Conservation (phyloP, 2,329 filamentous ascomycete species). For the Hypoxylon sp. region DNA sequence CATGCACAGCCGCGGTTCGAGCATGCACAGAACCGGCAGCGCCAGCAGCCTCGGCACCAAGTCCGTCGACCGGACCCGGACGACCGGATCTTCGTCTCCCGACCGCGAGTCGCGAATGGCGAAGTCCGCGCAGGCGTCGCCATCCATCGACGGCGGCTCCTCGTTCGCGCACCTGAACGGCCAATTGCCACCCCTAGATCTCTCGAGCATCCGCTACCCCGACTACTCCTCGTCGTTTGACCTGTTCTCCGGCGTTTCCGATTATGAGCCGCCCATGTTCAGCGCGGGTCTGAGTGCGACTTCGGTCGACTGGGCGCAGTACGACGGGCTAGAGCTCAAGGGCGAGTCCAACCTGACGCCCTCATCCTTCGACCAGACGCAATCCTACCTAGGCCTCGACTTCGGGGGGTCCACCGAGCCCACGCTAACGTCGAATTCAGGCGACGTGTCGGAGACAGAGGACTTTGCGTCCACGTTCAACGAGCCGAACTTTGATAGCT, state of each 20-base stretch:
- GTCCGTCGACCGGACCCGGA: conserved; percentile 60
- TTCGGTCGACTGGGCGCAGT: conserved; percentile 68
- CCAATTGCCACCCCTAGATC: conserved; percentile 70
- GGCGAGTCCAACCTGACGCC: conserved; percentile 52
- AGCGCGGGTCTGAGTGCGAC: conserved; percentile 73
- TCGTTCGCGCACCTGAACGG: conserved; percentile 68
- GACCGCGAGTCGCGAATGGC: conserved; percentile 66
- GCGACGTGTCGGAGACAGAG: conserved; percentile 77
- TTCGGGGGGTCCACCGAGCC: conserved; percentile 64
- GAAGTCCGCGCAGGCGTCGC: conserved; percentile 74
- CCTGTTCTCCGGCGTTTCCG: conserved; percentile 65
- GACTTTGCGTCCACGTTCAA: conserved; percentile 65
- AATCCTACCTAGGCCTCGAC: conserved; percentile 64
- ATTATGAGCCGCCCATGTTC: conserved; percentile 71
- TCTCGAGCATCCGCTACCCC: conserved; percentile 69
- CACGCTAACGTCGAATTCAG: conserved; percentile 72
- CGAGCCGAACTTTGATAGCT: conserved; percentile 63
- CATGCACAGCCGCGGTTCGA: conserved; percentile 70
- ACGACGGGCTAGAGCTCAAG: conserved; percentile 64
- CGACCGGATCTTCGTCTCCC: conserved; percentile 56
- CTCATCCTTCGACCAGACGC: conserved; percentile 54
- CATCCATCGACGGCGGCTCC: conserved; percentile 64
- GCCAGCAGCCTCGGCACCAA: conserved; percentile 60
- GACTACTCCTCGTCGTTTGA: conserved; percentile 67
- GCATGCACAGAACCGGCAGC: conserved; percentile 67